Evolutionary conservation across 192 early-diverging fungal species (phyloP).

Genomic region (Blastocladiella britannica): DNA sequence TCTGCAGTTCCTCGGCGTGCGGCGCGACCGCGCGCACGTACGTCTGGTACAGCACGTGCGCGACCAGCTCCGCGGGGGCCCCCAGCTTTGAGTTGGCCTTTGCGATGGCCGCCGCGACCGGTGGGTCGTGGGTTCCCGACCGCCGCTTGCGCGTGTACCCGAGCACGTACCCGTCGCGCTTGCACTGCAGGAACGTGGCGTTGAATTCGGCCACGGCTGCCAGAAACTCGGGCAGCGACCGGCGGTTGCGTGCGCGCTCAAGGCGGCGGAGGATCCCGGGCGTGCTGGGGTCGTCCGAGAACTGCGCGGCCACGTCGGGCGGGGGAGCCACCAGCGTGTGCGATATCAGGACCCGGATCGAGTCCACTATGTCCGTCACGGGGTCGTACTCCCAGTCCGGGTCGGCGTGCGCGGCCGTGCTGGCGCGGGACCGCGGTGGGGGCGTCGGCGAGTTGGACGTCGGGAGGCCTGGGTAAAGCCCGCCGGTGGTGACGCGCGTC

Average conservation of each 20-base stretch:
- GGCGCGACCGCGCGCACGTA: constrained; percentile 75
- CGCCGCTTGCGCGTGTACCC: constrained; percentile 15
- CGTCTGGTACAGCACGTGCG: constrained; percentile 67
- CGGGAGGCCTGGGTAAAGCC: too few relatives aligned
- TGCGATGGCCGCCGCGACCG: too few relatives aligned
- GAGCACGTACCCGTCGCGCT: background rate
- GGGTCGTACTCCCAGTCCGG: constrained; percentile 50
- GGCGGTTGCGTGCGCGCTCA: constrained; percentile 53
- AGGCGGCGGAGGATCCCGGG: constrained; percentile 52
- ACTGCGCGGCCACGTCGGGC: constrained; percentile 11
- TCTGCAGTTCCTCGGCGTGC: constrained; percentile 42
- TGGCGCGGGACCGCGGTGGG: background rate
- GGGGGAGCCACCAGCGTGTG: constrained; percentile 29
- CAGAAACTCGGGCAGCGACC: constrained; percentile 40
- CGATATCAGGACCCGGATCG: constrained; percentile 41
- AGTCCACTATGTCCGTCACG: constrained; percentile 52
- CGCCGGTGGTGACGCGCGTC: too few relatives aligned
- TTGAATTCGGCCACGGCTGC: constrained; percentile 55
- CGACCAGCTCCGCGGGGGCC: constrained; percentile 44
- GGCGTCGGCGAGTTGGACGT: background rate
- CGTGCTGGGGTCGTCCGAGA: constrained; percentile 32
- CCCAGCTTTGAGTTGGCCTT: too few relatives aligned
- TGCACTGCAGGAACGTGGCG: constrained; percentile 16
- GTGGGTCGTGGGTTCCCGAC: too few relatives aligned
- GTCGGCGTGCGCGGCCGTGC: background rate